Evolutionary conservation across 192 early-diverging fungal genomes (phyloP).

Genomic region (Phlyctochytrium bullatum): DNA sequence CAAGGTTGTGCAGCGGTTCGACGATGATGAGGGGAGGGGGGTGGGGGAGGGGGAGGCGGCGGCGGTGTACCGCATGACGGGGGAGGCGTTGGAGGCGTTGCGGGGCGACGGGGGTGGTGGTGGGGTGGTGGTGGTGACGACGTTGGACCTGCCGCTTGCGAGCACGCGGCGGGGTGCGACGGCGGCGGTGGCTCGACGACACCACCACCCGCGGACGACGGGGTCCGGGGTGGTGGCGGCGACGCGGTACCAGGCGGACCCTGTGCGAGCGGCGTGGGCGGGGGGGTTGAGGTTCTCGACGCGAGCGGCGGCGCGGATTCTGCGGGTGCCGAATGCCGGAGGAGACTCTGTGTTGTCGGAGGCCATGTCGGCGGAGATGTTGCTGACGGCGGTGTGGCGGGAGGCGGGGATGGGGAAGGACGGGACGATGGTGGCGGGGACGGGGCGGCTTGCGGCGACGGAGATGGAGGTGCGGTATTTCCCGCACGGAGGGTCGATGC

Average conservation of each 20-base stretch:
- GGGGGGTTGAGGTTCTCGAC: neutral
- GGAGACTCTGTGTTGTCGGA: constrained; percentile 34
- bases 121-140: neutral
- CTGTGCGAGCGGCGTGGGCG: neutral
- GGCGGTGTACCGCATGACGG: neutral
- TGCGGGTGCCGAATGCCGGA: constrained; percentile 27
- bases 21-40: neutral
- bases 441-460: constrained; percentile 11
- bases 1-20: neutral
- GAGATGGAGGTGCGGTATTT: constrained; percentile 32
- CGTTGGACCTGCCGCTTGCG: neutral
- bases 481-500: constrained; percentile 29
- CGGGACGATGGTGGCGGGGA: neutral
- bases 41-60: neutral
- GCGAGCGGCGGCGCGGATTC: constrained; percentile 8
- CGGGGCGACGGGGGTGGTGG: neutral
- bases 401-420: constrained; percentile 2
- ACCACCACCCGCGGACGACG: too few species aligned
- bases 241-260: neutral
- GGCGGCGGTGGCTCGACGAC: neutral
- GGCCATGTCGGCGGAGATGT: constrained; percentile 21
- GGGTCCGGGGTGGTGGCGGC: neutral
- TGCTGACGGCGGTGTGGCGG: constrained; percentile 1
- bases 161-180: neutral
- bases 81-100: neutral